phyloP scores from a whole-genome alignment of 352 stramenopile genomes.

The Blastocystis sp. region DNA sequence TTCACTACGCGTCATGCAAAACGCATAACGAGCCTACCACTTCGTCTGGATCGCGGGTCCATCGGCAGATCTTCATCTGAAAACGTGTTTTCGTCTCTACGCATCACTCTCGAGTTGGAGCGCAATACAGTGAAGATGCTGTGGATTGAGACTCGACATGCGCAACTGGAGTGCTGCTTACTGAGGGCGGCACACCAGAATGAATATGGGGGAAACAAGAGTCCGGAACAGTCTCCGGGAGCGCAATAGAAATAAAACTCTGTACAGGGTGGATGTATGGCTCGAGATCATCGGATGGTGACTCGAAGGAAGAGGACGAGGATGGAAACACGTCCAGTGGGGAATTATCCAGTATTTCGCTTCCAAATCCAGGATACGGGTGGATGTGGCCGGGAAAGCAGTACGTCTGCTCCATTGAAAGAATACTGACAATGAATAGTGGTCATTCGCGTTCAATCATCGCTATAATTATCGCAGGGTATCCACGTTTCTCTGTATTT shows the following conservation, averaged over 20 bases:
- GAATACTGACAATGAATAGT: not conserved
- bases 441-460: not conserved
- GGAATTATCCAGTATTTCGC: not conserved
- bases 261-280: not conserved
- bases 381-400: not conserved
- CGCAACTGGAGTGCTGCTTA: not conserved
- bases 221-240: not conserved
- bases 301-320: not conserved
- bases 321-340: not conserved
- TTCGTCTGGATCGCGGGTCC: constrained; percentile 13
- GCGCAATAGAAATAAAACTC: constrained; percentile 59
- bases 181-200: not conserved
- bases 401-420: not conserved
- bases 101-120: not conserved
- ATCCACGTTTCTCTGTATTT: not conserved
- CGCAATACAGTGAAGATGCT: not conserved
- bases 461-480: not conserved
- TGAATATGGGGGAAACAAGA: not conserved
- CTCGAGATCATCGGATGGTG: not conserved
- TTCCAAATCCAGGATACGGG: not conserved
- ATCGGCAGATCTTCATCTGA: constrained; percentile 22
- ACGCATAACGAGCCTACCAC: not conserved
- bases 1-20: constrained; percentile 19
- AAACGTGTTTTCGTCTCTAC: constrained; percentile 1
- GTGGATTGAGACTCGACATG: not conserved